Evolutionary conservation across 2,329 filamentous ascomycete species (phyloP), one percentile per base, ranked within the genome.

Genomic region (Cordyceps farinosa): DNA sequence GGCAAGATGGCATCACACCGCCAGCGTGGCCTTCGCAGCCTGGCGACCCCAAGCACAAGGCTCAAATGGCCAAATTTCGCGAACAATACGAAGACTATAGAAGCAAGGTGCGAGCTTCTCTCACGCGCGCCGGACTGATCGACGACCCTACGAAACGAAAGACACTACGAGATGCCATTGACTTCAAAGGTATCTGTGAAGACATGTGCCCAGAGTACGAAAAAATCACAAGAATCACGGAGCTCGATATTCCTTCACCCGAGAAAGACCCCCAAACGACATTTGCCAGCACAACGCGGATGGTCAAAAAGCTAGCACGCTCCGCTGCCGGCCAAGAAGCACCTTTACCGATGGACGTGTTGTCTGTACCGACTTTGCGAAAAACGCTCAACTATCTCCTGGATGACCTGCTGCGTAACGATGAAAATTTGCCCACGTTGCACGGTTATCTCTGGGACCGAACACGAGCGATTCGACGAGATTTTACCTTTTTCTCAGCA

Each of bases 171-270:
- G 82, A 89, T 70, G 87, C 87, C 7, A 84, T 89, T 54, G 81
- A 84, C 48, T 90, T 90, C 70, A 86, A 86, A 70, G 87, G 87
- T 15, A 87, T 87, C 52, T 89, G 86, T 68, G 84, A 89, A 68
- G 84, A 87, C 32, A 89, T 89, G 87, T 90, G 87, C 65, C 87
- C 87, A 5, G 84, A 88, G 66, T 88, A 84, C 72, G 87, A 90
- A 70, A 84, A 84, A 71, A 81, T 87, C 40, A 84, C 80, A 56
- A 80, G 87, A 65, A 88, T 89, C 62, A 82, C 82, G 54, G 85
- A 89, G 70, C 77, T 80, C 67, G 84, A 88, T 65, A 80, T 87
- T 29, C 81, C 83, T 66, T 75, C 75, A 7, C 77, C 83, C 7
- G 86, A 89, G 69, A 87, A 84, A 68, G 77, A 79, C 61, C 66